phyloP scores from a whole-genome alignment of 1,139 yeast genomes.

The Saccharomyces uvarum region DNA sequence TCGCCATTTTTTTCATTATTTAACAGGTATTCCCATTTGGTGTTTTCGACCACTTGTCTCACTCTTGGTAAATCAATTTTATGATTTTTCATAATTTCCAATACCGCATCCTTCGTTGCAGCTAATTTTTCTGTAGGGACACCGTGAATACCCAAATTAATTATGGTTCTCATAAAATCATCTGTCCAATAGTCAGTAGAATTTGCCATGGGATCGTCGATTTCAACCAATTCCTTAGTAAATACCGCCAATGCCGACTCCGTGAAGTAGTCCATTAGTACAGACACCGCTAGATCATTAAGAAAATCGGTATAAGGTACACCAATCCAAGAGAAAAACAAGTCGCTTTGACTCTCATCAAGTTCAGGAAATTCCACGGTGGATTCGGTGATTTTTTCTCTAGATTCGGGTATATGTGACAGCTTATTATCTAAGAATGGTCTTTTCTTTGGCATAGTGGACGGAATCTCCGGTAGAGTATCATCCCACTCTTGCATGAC shows the following conservation, averaged over 20 bases:
- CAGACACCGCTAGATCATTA: slow-evolving; percentile 59
- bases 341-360: slow-evolving; percentile 79
- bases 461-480: slow-evolving; percentile 36
- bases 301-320: slow-evolving; percentile 51
- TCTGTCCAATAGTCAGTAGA: slow-evolving; percentile 63
- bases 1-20: slow-evolving; percentile 59
- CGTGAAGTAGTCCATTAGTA: slow-evolving; percentile 69
- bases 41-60: slow-evolving; percentile 59
- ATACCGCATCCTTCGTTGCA: slow-evolving; percentile 45
- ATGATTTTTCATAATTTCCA: slow-evolving; percentile 47
- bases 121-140: slow-evolving; percentile 64
- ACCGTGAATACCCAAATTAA: slow-evolving; percentile 56
- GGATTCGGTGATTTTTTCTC: slow-evolving; percentile 35
- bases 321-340: slow-evolving; percentile 75
- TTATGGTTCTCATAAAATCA: slow-evolving; percentile 53
- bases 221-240: slow-evolving; percentile 64
- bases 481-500: slow-evolving; percentile 60
- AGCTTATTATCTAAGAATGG: slow-evolving; percentile 77
- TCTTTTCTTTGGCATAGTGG: slow-evolving; percentile 39
- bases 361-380: slow-evolving; percentile 77
- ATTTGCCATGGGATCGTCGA: slow-evolving; percentile 76
- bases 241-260: slow-evolving; percentile 66
- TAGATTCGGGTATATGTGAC: slow-evolving; percentile 37
- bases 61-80: slow-evolving; percentile 59
- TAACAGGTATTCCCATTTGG: slow-evolving; percentile 54